Evolutionary conservation across 768 basidiomycete species (phyloP), one percentile per base, ranked within the genome.

Genomic region (Leccinum sublutescens): DNA sequence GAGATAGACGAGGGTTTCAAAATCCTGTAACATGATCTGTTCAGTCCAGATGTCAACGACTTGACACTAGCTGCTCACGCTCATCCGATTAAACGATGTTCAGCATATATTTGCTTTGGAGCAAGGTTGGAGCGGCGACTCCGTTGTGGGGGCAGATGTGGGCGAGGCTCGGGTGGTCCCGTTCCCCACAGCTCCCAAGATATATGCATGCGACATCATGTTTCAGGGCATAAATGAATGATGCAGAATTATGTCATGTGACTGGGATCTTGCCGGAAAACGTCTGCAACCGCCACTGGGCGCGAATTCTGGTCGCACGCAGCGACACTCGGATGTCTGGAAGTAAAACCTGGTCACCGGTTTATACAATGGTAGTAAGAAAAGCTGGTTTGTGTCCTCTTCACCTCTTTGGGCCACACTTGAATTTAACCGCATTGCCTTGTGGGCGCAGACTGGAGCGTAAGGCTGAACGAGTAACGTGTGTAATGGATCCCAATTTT

Each of bases 1-100:
- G 8, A 65, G 64, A 33, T 40, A 60, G 15, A 67, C 67, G 36
- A 72, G 65, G 5, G 58, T 47, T 40, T 63, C 53, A 19, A 70
- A 68, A 51, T 70, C 64, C 69, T 70, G 50, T 54, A 12, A 33
- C 33, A 33, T 11, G 11, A 36, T 36, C 10, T 11, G 4, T 56
- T 63, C 31, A 60, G 55, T 25, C 36, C 21, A 43, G 40, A n/a
- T 33, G 3, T 29, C 12, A 43, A 33, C 50, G 5, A 45, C 9
- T 9, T 40, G 15, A 47, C 40, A 50, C 34, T 6, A 25, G 36
- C 3, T 48, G 43, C 67, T 64, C 59, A 68, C 67, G 23, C 38
- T 68, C 67, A 68, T 67, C 33, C 49, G 23, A 34, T 43, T 33
- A 43, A 29, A 19, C n/a, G 50, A 10, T 21, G 31, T 21, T 10